Conservation (phyloP, 2,329 filamentous ascomycete genomes). For the Ilyonectria destructans region DNA sequence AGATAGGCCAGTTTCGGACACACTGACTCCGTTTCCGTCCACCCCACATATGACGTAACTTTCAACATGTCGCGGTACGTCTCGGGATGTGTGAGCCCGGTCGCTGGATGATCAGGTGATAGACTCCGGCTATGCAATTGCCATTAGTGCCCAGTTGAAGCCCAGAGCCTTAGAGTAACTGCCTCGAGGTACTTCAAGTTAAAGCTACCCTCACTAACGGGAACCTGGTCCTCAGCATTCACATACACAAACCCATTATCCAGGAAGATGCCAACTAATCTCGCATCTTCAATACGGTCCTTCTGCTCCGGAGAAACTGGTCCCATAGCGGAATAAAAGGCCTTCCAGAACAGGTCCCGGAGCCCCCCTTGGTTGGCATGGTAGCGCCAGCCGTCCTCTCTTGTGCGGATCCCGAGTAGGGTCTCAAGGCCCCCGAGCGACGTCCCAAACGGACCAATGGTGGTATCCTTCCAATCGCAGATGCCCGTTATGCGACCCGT, state of each 20-base stretch:
- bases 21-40: no score
- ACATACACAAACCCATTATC: constrained; percentile 20
- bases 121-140: constrained; percentile 3
- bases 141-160: not conserved
- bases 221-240: constrained; percentile 7
- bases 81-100: not conserved
- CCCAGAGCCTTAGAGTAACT: constrained; percentile 11
- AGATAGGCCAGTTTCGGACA: no score
- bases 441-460: constrained; percentile 47
- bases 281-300: constrained; percentile 16
- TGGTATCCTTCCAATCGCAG: constrained; percentile 47
- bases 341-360: constrained; percentile 24
- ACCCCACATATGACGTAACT: no score
- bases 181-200: constrained; percentile 12
- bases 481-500: constrained; percentile 48
- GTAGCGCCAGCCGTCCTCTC: constrained; percentile 16
- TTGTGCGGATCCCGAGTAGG: constrained; percentile 19
- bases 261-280: constrained; percentile 26
- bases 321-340: constrained; percentile 19
- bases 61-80: no score
- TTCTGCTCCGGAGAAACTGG: not conserved
- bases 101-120: constrained; percentile 1
- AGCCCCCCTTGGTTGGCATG: constrained; percentile 21
- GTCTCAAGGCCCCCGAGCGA: constrained; percentile 47
- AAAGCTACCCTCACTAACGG: constrained; percentile 4